Percentiles rank a stretch among this genome's conserved stretches.
Conservation (phyloP, 108 stramenopile genomes). For the Parietichytrium sp. region DNA sequence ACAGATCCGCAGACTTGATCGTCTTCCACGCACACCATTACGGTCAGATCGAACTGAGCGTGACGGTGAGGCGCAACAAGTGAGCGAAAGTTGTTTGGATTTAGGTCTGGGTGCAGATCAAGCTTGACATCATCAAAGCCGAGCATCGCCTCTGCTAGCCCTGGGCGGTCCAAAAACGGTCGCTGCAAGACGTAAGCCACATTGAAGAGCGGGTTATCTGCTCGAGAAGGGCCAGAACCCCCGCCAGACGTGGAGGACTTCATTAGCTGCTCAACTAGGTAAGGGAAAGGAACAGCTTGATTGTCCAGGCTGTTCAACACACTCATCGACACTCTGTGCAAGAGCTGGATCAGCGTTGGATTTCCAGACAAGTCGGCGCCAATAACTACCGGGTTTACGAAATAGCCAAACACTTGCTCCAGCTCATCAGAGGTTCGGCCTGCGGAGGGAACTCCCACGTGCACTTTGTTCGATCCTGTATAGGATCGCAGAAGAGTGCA, state of each 20-base stretch:
- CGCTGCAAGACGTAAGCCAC: slow-evolving; percentile 16
- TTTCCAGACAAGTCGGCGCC: not conserved
- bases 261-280: not conserved
- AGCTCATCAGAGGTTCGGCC: not conserved
- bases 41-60: slow-evolving; percentile 17
- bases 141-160: not conserved
- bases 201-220: slow-evolving; percentile 11
- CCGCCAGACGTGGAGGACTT: not conserved
- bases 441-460: not conserved
- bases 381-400: slow-evolving; percentile 20
- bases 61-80: not conserved
- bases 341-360: slow-evolving; percentile 34
- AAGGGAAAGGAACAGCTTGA: not conserved
- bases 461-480: not conserved
- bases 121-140: slow-evolving; percentile 28
- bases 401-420: not conserved
- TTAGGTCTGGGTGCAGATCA: too few species aligned
- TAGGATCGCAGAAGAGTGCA: not conserved
- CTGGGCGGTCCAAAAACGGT: not conserved
- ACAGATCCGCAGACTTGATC: not conserved
- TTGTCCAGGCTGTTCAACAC: slow-evolving; percentile 13
- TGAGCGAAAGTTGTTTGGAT: slow-evolving; percentile 17
- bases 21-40: slow-evolving; percentile 36
- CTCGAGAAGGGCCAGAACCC: too few species aligned
- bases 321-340: not conserved